Base-by-base conservation (phyloP, 495 filamentous ascomycete species). In the Acidomyces sp. region DNA sequence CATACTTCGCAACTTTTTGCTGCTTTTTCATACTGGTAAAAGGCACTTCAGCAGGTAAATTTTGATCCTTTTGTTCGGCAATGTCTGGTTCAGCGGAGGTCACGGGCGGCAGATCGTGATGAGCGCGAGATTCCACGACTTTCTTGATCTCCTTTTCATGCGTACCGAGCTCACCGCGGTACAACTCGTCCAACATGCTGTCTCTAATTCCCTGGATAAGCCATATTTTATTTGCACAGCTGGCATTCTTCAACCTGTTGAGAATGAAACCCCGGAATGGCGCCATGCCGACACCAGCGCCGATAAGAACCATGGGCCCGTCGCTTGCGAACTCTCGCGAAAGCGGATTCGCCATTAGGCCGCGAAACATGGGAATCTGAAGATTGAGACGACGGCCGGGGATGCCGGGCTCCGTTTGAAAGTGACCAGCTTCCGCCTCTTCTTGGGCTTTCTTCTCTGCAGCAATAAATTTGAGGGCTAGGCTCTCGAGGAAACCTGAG, bases 141-240 rank as follows among this genome's bases (percentile, higher is more conserved):
- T 77, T 80, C 62, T 93, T 93, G 43, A 97, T 85, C 60, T 93
- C 77, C 28, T 77, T 72, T 58, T 96, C 90, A 43, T 93, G 78
- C 6, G 90, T 84, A 44, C 90, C 90, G 78, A 92, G 93, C 56
- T 97, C 90, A 44, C 90, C 90, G 28, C 75, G 80, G 64, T 97
- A 97, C 10, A 97, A 69, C 65, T 97, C 90, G 51, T 97, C 90
- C 19, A 96, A 71, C 1, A 87, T 68, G 10, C 80, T 82, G 60
- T 97, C 90, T 2, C 90, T 80, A 21, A 96, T 73, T n/a, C 90
- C 90, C 61, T 97, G 90, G 29, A 97, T 74, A 34, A 97, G 88
- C 90, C 90, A 97, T 51, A 96, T 90, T 63, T 97, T 97, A 66
- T 96, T 97, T 34, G 85, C 87, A 58, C 90, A 95, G 62, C 92